Conservation (phyloP, 2,329 filamentous ascomycete genomes). For the Pyrenophora tritici-repentis region DNA sequence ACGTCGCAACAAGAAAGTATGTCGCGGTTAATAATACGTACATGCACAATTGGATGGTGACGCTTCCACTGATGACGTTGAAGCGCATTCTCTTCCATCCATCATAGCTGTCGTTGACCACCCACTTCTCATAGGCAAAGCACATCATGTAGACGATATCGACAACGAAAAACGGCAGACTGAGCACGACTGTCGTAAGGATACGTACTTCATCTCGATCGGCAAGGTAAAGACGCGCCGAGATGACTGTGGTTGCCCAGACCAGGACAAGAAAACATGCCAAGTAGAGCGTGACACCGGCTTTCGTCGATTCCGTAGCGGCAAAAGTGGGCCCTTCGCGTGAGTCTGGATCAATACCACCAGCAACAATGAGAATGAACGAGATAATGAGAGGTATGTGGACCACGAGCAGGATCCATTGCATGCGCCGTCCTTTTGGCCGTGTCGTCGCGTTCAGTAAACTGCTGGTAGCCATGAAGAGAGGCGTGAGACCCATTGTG, state of each 20-base stretch:
- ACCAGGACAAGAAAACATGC: conserved; percentile 41
- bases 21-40: conserved; percentile 20
- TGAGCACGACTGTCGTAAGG: conserved; percentile 42
- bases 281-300: conserved; percentile 43
- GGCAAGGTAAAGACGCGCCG: conserved; percentile 42
- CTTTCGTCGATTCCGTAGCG: conserved; percentile 42
- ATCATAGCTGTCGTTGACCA: conserved; percentile 3
- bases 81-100: conserved; percentile 29
- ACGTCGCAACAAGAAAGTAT: not conserved
- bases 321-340: conserved; percentile 38
- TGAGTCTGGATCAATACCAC: conserved; percentile 43
- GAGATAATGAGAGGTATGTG: conserved; percentile 42
- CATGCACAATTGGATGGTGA: conserved; percentile 45
- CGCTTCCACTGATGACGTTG: conserved; percentile 44
- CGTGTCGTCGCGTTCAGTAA: conserved; percentile 41
- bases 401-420: conserved; percentile 43
- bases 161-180: conserved; percentile 44
- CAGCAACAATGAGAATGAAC: conserved; percentile 43
- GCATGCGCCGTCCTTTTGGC: conserved; percentile 45
- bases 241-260: conserved; percentile 45
- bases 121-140: conserved; percentile 41
- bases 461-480: conserved; percentile 44
- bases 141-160: conserved; percentile 48
- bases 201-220: conserved; percentile 41
- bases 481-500: conserved; percentile 41